A percentile compares a stretch with the other conserved stretches of the same genome.
Evolutionary conservation across 140 eudicot genomes (phyloP).

Genomic region (Flaveria floridana): DNA sequence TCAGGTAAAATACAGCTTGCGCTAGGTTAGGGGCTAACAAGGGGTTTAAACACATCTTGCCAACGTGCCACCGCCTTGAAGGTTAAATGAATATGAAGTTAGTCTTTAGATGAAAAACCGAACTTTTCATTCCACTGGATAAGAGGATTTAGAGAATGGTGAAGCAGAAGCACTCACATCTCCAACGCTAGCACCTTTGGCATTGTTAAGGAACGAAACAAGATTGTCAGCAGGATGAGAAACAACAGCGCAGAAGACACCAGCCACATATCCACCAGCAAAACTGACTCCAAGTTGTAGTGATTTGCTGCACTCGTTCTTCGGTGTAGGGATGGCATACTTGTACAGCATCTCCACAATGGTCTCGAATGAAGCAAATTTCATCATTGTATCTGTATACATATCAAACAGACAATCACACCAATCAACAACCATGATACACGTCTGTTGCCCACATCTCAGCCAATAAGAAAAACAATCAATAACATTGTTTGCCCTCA

Average conservation of each 20-base stretch:
- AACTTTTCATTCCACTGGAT: not conserved
- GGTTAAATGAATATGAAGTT: not conserved
- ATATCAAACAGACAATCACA: not conserved
- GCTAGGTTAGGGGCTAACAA: not conserved
- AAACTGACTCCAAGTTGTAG: slow-evolving; percentile 65
- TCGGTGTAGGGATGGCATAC: slow-evolving; percentile 58
- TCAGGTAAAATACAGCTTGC: not conserved
- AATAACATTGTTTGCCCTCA: too few species aligned
- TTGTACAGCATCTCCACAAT: slow-evolving; percentile 57
- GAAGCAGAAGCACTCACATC: slow-evolving; percentile 46
- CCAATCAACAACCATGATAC: not conserved
- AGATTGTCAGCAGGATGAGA: slow-evolving; percentile 71
- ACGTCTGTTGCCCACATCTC: not conserved
- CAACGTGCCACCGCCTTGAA: not conserved
- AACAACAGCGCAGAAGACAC: slow-evolving; percentile 53
- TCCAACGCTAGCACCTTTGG: slow-evolving; percentile 59
- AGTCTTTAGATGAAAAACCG: not conserved
- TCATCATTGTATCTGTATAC: slow-evolving; percentile 54
- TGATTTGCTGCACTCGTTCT: slow-evolving; percentile 57
- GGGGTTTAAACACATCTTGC: not conserved
- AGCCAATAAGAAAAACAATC: too few species aligned
- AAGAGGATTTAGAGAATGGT: not conserved
- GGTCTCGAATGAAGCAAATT: slow-evolving; percentile 58
- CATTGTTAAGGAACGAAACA: slow-evolving; percentile 60
- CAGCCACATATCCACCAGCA: slow-evolving; percentile 65